phyloP scores from a whole-genome alignment of 2,329 filamentous ascomycete genomes.

The Scedosporium apiospermum region DNA sequence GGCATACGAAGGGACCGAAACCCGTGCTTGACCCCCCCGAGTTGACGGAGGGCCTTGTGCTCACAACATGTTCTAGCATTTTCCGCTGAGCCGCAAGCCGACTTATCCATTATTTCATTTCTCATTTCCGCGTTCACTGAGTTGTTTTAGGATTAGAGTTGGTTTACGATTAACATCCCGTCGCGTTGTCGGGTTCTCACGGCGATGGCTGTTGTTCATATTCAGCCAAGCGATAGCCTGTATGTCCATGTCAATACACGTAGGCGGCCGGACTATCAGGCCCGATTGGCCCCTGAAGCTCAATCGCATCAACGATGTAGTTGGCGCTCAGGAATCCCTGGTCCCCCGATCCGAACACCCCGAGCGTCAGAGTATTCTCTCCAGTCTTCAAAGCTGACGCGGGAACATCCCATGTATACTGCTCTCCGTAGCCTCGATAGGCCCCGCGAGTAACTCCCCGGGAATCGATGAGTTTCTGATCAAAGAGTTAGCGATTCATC shows the following conservation, averaged over 20 bases:
- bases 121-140: no score
- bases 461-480: constrained; percentile 37
- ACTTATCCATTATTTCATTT: no score
- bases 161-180: no score
- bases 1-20: no score
- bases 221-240: not conserved
- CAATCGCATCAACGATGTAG: constrained; percentile 18
- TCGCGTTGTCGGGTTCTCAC: no score
- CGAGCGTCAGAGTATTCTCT: constrained; percentile 39
- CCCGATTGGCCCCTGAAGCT: constrained; percentile 1
- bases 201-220: not conserved
- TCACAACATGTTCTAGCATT: no score
- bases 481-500: not conserved
- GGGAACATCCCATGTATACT: constrained; percentile 53
- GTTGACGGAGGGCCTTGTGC: no score
- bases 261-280: not conserved
- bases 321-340: constrained; percentile 46
- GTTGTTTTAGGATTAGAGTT: no score
- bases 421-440: constrained; percentile 53
- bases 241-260: not conserved
- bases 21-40: no score
- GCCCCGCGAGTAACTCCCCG: constrained; percentile 57
- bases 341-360: not conserved
- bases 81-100: no score
- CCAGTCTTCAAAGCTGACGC: constrained; percentile 48